Evolutionary conservation across 345 rosid genomes (phyloP), one percentile per base, ranked within the genome.

Genomic region (Pugionium dolabratum): DNA sequence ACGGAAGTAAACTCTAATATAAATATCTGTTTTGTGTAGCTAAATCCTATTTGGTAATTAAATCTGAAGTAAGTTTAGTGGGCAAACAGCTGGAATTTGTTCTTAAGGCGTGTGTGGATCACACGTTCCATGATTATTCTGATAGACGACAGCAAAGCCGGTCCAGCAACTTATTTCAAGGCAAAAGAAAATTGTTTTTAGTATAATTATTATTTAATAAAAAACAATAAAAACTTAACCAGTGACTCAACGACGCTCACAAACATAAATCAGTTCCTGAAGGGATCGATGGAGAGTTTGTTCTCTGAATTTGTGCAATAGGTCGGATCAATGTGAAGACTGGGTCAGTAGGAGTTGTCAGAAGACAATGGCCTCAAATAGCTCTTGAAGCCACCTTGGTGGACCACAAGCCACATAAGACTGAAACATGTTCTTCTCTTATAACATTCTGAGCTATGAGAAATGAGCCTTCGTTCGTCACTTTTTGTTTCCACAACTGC

Each of bases 261-360:
- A 54, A 56, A 53, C 55, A 64, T 89, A 36, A 75, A 77, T 35
- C 82, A 77, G 47, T 61, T 89, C 37, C 68, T 84, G 8, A 49
- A 69, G 0, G 94, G 90, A n/a, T 76, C 98, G 0, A 42, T 64
- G 2, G 48, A 69, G 4, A 82, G 72, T 39, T 87, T 87, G 76
- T 87, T 63, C 26, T 66, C 77, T 28, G 85, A 89, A 52, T 92
- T 92, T 58, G 91, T 18, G 18, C 86, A 0, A 41, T n/a, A 41
- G 92, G 87, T 26, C 72, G 81, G 70, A 49, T 82, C 60, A 68
- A 80, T 39, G 95, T 84, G 3, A 87, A 79, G 64, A 84, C 91
- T 1, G 96, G 98, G 2, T 41, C 86, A 25, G 59, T 30, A 1
- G 95, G 95, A 4, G 84, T 83, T 63, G 82, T 92, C 40, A 82